Base-by-base conservation (phyloP, 2,329 filamentous ascomycete genomes). In the Phialocephala subalpina region DNA sequence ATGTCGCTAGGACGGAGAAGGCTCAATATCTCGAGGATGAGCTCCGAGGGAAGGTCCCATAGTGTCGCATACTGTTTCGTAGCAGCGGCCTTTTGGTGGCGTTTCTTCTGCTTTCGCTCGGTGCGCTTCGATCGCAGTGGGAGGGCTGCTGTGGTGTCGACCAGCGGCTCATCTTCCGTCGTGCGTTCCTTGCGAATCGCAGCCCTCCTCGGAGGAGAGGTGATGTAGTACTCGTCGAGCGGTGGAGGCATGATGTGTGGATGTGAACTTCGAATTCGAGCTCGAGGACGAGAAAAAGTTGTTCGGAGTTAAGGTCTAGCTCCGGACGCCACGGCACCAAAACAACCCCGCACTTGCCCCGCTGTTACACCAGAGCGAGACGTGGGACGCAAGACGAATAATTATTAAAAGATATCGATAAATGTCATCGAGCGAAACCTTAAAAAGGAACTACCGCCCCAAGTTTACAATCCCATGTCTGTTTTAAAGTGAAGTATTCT, bases 121-220 rank as follows among this genome's bases (percentile, higher is more conserved):
- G 82, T 86, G 61, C 83, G 82, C 73, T 86, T 87, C 8, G 84
- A 87, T 57, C 76, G 80, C 27, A 86, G 78, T 0, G 79, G 73
- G 16, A 87, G 77, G 1, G 79, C 75, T 57, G 80, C 80, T 2
- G 85, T 87, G n/a, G 79, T 79, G 67, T 84, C 83, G 33, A 84
- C 78, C 14, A 86, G 77, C 5, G 82, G 81, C 62, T 82, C 82
- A n/a, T 55, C 55, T 14, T 33, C 11, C 14, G 11, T 18, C 6
- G 20, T 52, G 33, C 9, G n/a, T 29, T 55, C 62, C 45, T 55
- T 63, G 3, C 40, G 42, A 55, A 63, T 59, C 12, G 18, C 42
- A 20, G 29, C 29, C 29, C 29, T 33, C 29, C 29, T 33, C 9
- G 29, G 29, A 33, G 29, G 29, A 33, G 29, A 33, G 29, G 29